Percentiles rank a stretch among this genome's conserved stretches.
These are phyloP conservation scores for Lactuca sativa DNA, from an alignment of 129 eudicot genomes.

Conservation along the genomic window DNA sequence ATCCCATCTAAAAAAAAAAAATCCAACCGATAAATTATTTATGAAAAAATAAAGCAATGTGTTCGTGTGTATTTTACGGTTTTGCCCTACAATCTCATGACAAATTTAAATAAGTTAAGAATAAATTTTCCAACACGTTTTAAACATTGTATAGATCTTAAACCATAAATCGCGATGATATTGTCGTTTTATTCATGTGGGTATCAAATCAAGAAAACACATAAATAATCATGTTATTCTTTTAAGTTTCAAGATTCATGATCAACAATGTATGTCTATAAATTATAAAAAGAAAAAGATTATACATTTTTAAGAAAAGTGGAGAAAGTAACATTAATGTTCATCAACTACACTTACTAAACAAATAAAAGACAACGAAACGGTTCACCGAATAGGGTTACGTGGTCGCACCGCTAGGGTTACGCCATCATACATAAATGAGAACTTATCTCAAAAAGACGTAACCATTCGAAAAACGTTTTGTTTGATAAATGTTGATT, in stretches of 20 bases:
- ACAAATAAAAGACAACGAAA: background rate
- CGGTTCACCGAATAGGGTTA: conserved; percentile 6
- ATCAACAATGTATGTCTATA: background rate
- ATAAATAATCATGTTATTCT: background rate
- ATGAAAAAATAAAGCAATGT: background rate
- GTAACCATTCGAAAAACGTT: background rate
- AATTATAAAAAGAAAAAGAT: too few relatives aligned
- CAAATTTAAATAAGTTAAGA: background rate
- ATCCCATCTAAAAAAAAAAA: conserved; percentile 51
- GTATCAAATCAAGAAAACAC: conserved; percentile 8
- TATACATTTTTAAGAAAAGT: background rate
- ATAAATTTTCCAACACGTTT: background rate
- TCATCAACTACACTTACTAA: conserved; percentile 12
- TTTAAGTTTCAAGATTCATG: background rate
- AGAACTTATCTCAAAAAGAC: background rate
- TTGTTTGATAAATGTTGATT: background rate
- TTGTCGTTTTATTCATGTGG: background rate
- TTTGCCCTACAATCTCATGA: conserved; percentile 6
- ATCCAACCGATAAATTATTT: background rate
- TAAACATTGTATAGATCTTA: conserved; percentile 5
- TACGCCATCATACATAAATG: conserved; percentile 1
- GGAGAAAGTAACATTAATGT: background rate
- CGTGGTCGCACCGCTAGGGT: background rate
- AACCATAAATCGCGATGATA: background rate
- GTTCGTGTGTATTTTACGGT: conserved; percentile 9